Conservation (phyloP, 2,329 filamentous ascomycete genomes). For the Samsoniella hepiali region DNA sequence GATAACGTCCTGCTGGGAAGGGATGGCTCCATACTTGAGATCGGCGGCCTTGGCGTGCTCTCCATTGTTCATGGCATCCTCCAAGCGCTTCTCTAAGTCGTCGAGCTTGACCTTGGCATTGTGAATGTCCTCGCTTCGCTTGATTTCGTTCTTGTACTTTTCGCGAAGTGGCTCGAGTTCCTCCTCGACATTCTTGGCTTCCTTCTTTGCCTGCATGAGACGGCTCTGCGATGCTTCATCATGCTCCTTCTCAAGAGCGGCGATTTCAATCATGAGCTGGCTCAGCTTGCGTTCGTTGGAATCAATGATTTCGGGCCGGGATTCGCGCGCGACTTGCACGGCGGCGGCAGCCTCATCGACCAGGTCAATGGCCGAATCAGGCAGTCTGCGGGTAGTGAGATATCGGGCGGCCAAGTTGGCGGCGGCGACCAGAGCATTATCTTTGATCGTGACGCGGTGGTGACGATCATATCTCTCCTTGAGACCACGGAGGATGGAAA, state of each 20-base stretch:
- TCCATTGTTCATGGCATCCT: slow-evolving; percentile 84
- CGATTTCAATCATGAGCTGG: slow-evolving; percentile 95
- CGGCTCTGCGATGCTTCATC: slow-evolving; percentile 87
- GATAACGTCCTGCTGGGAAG: slow-evolving; percentile 81
- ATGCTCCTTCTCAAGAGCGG: slow-evolving; percentile 88
- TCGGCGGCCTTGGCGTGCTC: slow-evolving; percentile 88
- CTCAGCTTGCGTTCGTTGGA: slow-evolving; percentile 86
- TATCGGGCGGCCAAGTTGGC: slow-evolving; percentile 93
- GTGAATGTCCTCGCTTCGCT: slow-evolving; percentile 86
- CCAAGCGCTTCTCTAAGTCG: slow-evolving; percentile 82
- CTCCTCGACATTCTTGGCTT: slow-evolving; percentile 91
- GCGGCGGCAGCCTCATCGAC: slow-evolving; percentile 95
- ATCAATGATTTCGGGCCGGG: slow-evolving; percentile 92
- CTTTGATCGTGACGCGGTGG: slow-evolving; percentile 94
- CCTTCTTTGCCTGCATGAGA: slow-evolving; percentile 77
- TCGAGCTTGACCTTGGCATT: slow-evolving; percentile 95
- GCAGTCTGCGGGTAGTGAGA: slow-evolving; percentile 83
- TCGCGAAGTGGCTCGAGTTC: slow-evolving; percentile 87
- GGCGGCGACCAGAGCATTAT: slow-evolving; percentile 86
- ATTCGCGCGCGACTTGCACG: slow-evolving; percentile 93
- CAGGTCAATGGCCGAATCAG: slow-evolving; percentile 93
- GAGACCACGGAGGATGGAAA: slow-evolving; percentile 95
- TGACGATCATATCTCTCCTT: slow-evolving; percentile 99
- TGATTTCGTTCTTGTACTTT: slow-evolving; percentile 93
- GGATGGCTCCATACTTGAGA: slow-evolving; percentile 95